Percentiles rank a stretch among this genome's conserved stretches.
Conservation (phyloP, 768 basidiomycete genomes). For the Botryobasidium botryosum region DNA sequence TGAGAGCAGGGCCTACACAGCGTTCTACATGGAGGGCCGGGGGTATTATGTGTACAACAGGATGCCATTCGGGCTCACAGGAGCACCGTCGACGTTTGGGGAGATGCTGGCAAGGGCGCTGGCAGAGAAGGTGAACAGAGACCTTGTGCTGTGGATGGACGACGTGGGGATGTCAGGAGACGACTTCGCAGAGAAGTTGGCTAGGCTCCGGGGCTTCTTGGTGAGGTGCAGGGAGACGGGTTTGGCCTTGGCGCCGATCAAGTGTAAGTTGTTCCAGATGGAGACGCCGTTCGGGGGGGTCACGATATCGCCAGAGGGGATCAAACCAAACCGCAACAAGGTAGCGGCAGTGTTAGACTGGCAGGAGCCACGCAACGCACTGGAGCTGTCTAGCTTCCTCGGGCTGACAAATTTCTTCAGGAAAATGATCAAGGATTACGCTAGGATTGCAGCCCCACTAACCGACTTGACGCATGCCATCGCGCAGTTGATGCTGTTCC, state of each 20-base stretch:
- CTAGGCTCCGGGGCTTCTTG: slow-evolving; percentile 17
- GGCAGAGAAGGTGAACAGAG: slow-evolving; percentile 7
- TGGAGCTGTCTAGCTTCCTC: slow-evolving; percentile 21
- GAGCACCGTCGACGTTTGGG: slow-evolving; percentile 23
- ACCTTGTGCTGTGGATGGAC: slow-evolving; percentile 24
- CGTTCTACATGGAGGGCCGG: slow-evolving; percentile 24
- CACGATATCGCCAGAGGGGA: slow-evolving; percentile 19
- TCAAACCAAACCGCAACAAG: slow-evolving; percentile 23
- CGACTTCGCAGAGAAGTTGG: slow-evolving; percentile 18
- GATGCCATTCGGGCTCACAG: slow-evolving; percentile 29
- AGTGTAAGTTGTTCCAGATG: slow-evolving; percentile 23
- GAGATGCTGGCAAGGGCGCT: slow-evolving; percentile 12
- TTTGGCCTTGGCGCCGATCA: slow-evolving; percentile 24
- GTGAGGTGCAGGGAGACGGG: slow-evolving; percentile 15
- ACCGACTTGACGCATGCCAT: slow-evolving; percentile 17
- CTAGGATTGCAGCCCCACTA: slow-evolving; percentile 20
- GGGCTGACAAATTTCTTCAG: slow-evolving; percentile 24
- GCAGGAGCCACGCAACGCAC: slow-evolving; percentile 17
- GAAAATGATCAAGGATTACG: slow-evolving; percentile 21
- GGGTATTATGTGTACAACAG: slow-evolving; percentile 23
- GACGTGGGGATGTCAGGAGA: slow-evolving; percentile 22
- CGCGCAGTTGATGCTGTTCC: too few species aligned
- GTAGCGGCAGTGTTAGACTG: slow-evolving; percentile 23
- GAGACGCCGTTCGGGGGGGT: slow-evolving; percentile 24
- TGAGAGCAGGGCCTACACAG: slow-evolving; percentile 15